Evolutionary conservation across 208 protist species (phyloP).

Genomic region (Naegleria gruberi): DNA sequence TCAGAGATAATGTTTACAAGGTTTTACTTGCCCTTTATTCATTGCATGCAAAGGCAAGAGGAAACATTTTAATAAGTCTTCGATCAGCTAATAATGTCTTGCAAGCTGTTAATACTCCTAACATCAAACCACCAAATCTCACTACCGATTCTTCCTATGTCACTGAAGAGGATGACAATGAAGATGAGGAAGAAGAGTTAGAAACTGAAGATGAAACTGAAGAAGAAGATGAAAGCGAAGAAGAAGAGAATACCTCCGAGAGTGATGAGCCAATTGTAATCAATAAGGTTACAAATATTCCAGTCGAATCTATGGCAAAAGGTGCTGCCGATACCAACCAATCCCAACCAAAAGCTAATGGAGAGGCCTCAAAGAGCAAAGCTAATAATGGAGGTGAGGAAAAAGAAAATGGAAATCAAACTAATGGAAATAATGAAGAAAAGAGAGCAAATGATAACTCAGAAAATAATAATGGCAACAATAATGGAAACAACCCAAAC

Average conservation of each 20-base stretch:
- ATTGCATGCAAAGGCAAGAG: neutral
- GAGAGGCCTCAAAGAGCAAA: neutral
- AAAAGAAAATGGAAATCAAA: neutral
- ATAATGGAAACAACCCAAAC: neutral
- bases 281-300: neutral
- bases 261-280: neutral
- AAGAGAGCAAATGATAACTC: neutral
- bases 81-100: neutral
- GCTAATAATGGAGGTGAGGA: neutral
- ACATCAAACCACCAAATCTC: too few relatives aligned
- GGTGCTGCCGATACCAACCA: neutral
- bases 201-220: neutral
- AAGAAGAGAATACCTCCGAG: neutral
- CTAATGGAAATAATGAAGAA: neutral
- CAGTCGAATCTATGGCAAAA: neutral
- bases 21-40: neutral
- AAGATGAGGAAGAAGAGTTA: neutral
- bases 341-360: neutral
- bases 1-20: conserved; percentile 14
- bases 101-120: too few relatives aligned
- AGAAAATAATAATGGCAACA: neutral
- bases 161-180: neutral
- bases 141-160: neutral
- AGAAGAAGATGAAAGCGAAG: neutral
- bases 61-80: neutral